Base-by-base conservation (phyloP, 345 rosid species). In the Syzygium grande region DNA sequence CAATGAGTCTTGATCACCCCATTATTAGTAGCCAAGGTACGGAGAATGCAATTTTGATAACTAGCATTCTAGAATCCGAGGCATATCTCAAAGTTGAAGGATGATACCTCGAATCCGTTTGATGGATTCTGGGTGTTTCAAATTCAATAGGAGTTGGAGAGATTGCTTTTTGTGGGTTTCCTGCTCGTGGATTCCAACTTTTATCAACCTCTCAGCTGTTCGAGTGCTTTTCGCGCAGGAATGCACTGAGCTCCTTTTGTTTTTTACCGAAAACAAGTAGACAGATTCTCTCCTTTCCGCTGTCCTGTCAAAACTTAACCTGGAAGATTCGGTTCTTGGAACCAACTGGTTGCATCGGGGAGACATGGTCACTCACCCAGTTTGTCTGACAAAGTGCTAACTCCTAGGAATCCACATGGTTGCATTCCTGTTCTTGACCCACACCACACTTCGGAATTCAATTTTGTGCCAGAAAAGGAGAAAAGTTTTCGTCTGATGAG, bases 1-100 rank as follows among this genome's bases (percentile, higher is more conserved):
- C 43, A 19, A 21, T 16, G 0, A 30, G 0, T 16, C 6, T 30
- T 3, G 23, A 16, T 15, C 43, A 65, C 34, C 4, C 22, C 8
- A 15, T 65, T 30, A 65, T 4, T 16, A 7, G 78, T 4, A 30
- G 9, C 11, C 16, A 65, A 65, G 79, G 2, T 16, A 30, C 30
- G 43, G 9, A 16, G 9, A 65, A 3, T 65, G 78, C 5, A 30
- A 65, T 15, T 38, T 34, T 3, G 1, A 21, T 16, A 30, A 34
- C 34, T 65, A n/a, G 77, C 29, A 63, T 63, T 63, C 77, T 29
- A 29, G 38, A 63, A 14, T 29, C 77, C 2, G 79, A 30, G 41
- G 43, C 17, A 30, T 7, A 30, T 7, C 5, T 65, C 43, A 65
- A 61, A 61, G 38, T 61, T n/a, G 73, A 61, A 65, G 78, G 79